These are phyloP conservation scores for Sherardia arvensis DNA, from an alignment of 257 asterid species.

Conservation along the genomic window DNA sequence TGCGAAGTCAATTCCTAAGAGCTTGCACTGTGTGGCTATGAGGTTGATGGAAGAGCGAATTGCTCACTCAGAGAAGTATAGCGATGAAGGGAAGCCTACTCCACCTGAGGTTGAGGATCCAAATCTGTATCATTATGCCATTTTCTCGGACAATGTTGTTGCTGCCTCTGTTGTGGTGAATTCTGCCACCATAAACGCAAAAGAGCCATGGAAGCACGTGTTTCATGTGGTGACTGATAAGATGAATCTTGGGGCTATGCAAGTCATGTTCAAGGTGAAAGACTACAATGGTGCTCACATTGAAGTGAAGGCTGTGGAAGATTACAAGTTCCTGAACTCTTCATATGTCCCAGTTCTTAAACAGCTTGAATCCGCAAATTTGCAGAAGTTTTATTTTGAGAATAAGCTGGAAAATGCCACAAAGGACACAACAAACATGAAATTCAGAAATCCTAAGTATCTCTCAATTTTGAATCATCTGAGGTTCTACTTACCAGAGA, in stretches of 20 bases:
- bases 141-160: slow-evolving; percentile 45
- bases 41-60: slow-evolving; percentile 42
- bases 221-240: slow-evolving; percentile 53
- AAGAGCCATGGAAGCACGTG: slow-evolving; percentile 44
- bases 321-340: slow-evolving; percentile 35
- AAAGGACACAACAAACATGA: slow-evolving; percentile 34
- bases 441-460: slow-evolving; percentile 36
- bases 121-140: slow-evolving; percentile 40
- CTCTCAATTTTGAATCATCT: slow-evolving; percentile 31
- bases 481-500: slow-evolving; percentile 39
- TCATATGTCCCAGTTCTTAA: slow-evolving; percentile 36
- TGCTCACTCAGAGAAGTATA: slow-evolving; percentile 28
- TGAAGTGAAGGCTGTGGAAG: slow-evolving; percentile 45
- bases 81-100: slow-evolving; percentile 33
- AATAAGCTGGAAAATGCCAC: slow-evolving; percentile 42
- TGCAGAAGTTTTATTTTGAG: slow-evolving; percentile 34
- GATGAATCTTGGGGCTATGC: slow-evolving; percentile 55
- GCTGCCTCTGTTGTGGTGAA: slow-evolving; percentile 54
- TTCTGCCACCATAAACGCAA: slow-evolving; percentile 38
- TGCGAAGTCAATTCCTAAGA: slow-evolving; percentile 48
- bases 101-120: slow-evolving; percentile 41
- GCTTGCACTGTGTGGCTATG: slow-evolving; percentile 43
- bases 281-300: slow-evolving; percentile 32
- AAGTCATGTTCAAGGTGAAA: slow-evolving; percentile 44
- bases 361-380: slow-evolving; percentile 32